A percentile compares a stretch with the other conserved stretches of the same genome.
phyloP scores from a whole-genome alignment of 2,329 filamentous ascomycete genomes.

The Fusarium liriodendri region DNA sequence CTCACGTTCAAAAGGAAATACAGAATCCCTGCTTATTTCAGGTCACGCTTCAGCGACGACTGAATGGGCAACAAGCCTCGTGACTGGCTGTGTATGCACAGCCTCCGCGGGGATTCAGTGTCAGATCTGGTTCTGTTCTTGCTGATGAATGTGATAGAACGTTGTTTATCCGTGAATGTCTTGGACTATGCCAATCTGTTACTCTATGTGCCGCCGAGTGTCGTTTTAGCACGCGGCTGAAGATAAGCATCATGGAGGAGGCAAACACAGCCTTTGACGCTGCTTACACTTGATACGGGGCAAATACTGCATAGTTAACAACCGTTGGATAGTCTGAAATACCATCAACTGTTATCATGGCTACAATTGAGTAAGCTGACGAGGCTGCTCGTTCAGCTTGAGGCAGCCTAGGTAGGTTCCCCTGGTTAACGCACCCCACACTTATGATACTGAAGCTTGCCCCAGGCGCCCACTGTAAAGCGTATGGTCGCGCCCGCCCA shows the following conservation, averaged over 20 bases:
- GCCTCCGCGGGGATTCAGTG: constrained; percentile 16
- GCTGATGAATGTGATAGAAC: neutral
- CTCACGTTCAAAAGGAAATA: constrained; percentile 22
- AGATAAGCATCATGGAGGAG: neutral
- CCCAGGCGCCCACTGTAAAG: constrained; percentile 26
- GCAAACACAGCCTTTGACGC: neutral
- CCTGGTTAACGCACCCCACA: constrained; percentile 26
- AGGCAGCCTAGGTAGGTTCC: neutral
- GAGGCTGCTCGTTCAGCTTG: neutral
- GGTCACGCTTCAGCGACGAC: constrained; percentile 19
- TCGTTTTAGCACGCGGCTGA: neutral
- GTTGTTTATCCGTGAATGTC: neutral
- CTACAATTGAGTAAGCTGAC: neutral
- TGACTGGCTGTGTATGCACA: constrained; percentile 23
- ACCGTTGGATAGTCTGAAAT: neutral
- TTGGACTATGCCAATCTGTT: neutral
- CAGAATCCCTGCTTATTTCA: constrained; percentile 22
- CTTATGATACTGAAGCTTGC: constrained; percentile 33
- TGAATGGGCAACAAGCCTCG: constrained; percentile 30
- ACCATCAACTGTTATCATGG: neutral
- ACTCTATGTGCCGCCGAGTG: neutral
- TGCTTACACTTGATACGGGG: neutral
- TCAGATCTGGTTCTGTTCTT: constrained; percentile 21
- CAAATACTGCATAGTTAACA: neutral
- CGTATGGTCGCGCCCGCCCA: constrained; percentile 12